Evolutionary conservation across 1,284 basidiomycete genomes (phyloP).

Genomic region (Retiboletus flavoniger): DNA sequence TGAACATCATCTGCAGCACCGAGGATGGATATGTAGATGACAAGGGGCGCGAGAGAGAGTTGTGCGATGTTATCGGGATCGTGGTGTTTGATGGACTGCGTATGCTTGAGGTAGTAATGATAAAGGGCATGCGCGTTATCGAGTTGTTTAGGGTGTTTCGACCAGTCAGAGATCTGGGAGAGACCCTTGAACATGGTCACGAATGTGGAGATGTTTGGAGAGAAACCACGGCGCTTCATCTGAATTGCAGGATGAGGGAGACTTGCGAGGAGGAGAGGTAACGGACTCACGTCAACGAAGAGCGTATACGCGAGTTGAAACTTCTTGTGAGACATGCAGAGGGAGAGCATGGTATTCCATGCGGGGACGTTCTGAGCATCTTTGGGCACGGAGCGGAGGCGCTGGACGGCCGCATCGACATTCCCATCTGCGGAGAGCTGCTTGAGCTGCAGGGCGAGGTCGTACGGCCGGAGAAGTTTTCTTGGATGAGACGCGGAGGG

Average conservation of each 20-base stretch:
- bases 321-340: conserved; percentile 52
- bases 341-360: conserved; percentile 73
- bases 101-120: conserved; percentile 49
- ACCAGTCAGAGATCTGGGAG: conserved; percentile 58
- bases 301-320: conserved; percentile 59
- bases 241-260: conserved; percentile 30
- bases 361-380: conserved; percentile 68
- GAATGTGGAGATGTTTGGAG: conserved; percentile 63
- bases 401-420: conserved; percentile 56
- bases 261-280: neutral
- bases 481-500: neutral
- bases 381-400: conserved; percentile 61
- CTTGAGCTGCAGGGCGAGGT: conserved; percentile 56
- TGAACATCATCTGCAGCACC: conserved; percentile 55
- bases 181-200: conserved; percentile 63
- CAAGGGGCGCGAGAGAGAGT: conserved; percentile 47
- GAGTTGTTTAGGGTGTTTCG: conserved; percentile 54
- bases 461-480: conserved; percentile 53
- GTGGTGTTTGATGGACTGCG: conserved; percentile 45
- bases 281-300: conserved; percentile 60
- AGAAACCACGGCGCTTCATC: conserved; percentile 80
- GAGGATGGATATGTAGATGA: conserved; percentile 63
- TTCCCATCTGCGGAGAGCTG: conserved; percentile 52
- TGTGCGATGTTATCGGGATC: conserved; percentile 46
- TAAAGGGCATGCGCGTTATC: conserved; percentile 58